Evolutionary conservation across 495 filamentous ascomycete species (phyloP), one percentile per base, ranked within the genome.

Genomic region (Mycothermus thermophilus): DNA sequence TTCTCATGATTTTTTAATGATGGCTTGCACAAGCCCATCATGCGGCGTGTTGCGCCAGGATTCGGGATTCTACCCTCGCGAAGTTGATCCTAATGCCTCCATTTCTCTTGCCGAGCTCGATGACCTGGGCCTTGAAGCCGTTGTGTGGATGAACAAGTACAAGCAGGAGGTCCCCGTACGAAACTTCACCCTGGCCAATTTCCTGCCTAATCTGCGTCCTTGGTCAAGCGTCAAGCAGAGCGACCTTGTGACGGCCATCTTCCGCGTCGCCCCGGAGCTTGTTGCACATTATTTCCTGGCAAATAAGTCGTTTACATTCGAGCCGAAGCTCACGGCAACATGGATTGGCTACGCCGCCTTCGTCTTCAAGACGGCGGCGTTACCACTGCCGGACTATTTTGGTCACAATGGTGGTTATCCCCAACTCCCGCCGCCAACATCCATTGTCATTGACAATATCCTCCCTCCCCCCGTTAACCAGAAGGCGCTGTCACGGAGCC

Each of bases 321-420:
- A 95, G 17, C 87, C 90, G 0, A 96, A 94, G 47, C 64, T 86
- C 8, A 84, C 84, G 1, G 68, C 83, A 0, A 88, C 87, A 3
- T 99, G 90, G 90, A 78, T 96, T 44, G 86, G 87, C 13, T 94
- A 87, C 50, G 85, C 82, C 3, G 69, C 83, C 0, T 82, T 96
- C 35, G 57, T 99, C 4, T 87, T 90, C 52, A 79, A 79, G 15
- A 67, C 70, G 1, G 69, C 95, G 5, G 67, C 78, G 35, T 52
- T 93, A 15, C 77, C 79, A 9, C 61, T 92, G 28, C 84, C 84
- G 10, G 44, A 59, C 6, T 72, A 69, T 44, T 80, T 83, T 50
- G 82, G 82, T 11, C 58, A 61, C 14, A 46, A 53, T 2, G 42
- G 52, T 24, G 66, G 54, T 37, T 74, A 67, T 51, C 69, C 72